Conservation (phyloP, 345 rosid genomes). For the Xanthoceras sorbifolium region DNA sequence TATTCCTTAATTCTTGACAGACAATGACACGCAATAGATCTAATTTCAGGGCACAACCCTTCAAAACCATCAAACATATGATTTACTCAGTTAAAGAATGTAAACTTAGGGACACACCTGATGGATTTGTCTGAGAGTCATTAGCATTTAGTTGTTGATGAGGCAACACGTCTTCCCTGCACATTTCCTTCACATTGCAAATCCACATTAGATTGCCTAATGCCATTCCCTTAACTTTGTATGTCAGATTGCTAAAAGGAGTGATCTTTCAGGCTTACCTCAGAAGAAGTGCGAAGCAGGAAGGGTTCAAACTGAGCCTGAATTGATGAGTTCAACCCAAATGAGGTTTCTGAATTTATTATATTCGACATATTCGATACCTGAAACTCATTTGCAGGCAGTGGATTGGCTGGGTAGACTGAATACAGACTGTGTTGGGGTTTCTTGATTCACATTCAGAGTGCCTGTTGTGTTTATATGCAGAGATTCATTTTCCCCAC, state of each 20-base stretch:
- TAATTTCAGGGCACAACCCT: not conserved
- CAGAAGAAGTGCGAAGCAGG: conserved; percentile 39
- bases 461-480: conserved; percentile 31
- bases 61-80: not conserved
- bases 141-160: conserved; percentile 43
- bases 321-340: conserved; percentile 57
- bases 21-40: not conserved
- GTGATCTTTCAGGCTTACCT: conserved; percentile 41
- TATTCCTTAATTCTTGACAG: not conserved
- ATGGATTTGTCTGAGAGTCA: conserved; percentile 37
- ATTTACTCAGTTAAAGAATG: not conserved
- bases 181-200: conserved; percentile 45
- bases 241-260: not conserved
- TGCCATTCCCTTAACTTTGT: not conserved
- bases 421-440: conserved; percentile 29
- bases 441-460: conserved; percentile 39
- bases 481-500: conserved; percentile 35
- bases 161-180: conserved; percentile 44
- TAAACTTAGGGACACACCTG: conserved; percentile 36
- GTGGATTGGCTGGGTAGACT: conserved; percentile 43
- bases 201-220: conserved; percentile 17
- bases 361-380: conserved; percentile 40
- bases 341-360: conserved; percentile 45
- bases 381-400: conserved; percentile 35
- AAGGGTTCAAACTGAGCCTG: conserved; percentile 53